Percentiles rank a stretch among this genome's conserved stretches.
Evolutionary conservation across 306 rosid species (phyloP).

Genomic region (Fragaria nilgerrensis): DNA sequence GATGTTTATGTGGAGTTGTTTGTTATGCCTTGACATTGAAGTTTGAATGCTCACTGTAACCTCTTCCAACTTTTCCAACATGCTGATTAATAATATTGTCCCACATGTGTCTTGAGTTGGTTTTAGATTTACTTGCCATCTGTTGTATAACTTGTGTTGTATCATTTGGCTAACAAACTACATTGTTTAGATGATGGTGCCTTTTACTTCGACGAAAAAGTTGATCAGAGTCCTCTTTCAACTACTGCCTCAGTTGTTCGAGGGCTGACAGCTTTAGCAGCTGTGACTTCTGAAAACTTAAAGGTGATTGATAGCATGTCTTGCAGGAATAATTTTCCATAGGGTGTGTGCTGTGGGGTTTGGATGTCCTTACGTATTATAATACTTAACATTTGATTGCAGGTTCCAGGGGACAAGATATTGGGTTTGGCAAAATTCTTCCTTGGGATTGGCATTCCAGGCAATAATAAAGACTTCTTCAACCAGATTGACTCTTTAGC

Average conservation of each 20-base stretch:
- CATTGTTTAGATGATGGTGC: constrained; percentile 77
- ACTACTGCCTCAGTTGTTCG: constrained; percentile 90
- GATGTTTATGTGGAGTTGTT: background rate
- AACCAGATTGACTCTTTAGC: constrained; percentile 85
- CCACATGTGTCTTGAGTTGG: background rate
- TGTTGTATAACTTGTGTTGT: background rate
- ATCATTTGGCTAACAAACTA: constrained; percentile 18
- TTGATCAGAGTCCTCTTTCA: constrained; percentile 70
- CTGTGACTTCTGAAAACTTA: constrained; percentile 64
- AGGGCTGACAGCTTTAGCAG: constrained; percentile 72
- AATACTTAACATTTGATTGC: constrained; percentile 42
- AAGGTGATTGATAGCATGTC: constrained; percentile 48
- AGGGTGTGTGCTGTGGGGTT: background rate
- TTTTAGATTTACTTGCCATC: background rate
- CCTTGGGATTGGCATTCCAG: constrained; percentile 91
- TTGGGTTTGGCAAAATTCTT: constrained; percentile 93
- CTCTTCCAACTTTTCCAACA: background rate
- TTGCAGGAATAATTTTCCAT: background rate
- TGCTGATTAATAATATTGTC: background rate
- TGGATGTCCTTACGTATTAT: constrained; percentile 18
- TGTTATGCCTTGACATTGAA: background rate
- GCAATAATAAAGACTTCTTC: constrained; percentile 84
- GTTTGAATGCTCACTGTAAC: background rate
- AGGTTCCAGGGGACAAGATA: constrained; percentile 77
- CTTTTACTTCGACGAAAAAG: constrained; percentile 83